A percentile compares a stretch with the other conserved stretches of the same genome.
These are phyloP conservation scores for Diphasiastrum complanatum DNA, from an alignment of 83 land plant genomes.

Conservation along the genomic window DNA sequence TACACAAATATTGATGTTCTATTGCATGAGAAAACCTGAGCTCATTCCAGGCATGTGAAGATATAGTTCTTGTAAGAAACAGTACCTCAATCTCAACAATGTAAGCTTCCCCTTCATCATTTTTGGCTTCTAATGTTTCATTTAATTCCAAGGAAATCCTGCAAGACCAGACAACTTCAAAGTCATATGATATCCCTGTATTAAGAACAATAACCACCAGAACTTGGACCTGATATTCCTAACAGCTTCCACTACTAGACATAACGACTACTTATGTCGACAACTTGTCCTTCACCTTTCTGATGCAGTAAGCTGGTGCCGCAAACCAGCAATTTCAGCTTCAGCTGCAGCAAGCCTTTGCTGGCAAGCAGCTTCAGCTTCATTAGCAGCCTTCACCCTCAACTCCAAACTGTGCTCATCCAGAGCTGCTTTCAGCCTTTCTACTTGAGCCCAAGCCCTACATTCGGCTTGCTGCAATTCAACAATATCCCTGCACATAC, in stretches of 20 bases:
- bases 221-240: neutral
- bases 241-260: neutral
- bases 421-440: constrained; percentile 50
- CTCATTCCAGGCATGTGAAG: too few species aligned
- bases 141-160: constrained; percentile 65
- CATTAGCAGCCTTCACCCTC: constrained; percentile 89
- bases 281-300: constrained; percentile 50
- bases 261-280: constrained; percentile 6
- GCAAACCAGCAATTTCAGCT: constrained; percentile 61
- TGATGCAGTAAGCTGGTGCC: constrained; percentile 58
- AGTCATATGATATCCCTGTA: neutral
- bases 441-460: constrained; percentile 64
- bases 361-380: constrained; percentile 88
- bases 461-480: constrained; percentile 80
- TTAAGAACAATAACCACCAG: neutral
- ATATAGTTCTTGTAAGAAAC: too few species aligned
- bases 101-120: constrained; percentile 70
- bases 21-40: too few species aligned
- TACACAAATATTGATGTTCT: too few species aligned
- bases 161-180: neutral
- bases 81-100: constrained; percentile 96
- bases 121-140: constrained; percentile 77
- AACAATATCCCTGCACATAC: constrained; percentile 46
- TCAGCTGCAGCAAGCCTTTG: constrained; percentile 79
- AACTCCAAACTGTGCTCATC: constrained; percentile 86